Conservation (phyloP, 2,329 filamentous ascomycete genomes). For the Aspergillus ustus region DNA sequence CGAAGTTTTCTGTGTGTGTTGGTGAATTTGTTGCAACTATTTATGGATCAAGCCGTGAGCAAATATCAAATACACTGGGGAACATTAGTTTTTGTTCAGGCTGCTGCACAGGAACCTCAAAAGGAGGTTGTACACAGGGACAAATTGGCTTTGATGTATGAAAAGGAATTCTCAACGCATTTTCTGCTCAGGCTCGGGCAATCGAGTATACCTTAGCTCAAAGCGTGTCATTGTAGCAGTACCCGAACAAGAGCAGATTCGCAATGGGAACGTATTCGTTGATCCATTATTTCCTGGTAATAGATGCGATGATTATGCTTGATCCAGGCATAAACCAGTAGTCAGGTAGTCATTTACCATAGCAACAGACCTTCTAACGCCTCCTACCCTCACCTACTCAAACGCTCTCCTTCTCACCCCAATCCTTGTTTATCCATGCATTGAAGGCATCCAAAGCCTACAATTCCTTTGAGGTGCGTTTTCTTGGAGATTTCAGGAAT, state of each 20-base stretch:
- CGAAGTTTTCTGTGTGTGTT: neutral
- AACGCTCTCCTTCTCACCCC: neutral
- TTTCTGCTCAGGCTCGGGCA: neutral
- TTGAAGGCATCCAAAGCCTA: neutral
- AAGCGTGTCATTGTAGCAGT: neutral
- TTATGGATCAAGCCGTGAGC: neutral
- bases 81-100: neutral
- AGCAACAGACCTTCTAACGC: neutral
- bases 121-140: neutral
- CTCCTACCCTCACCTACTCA: neutral
- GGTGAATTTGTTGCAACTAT: conserved; percentile 1
- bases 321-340: neutral
- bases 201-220: neutral
- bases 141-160: neutral
- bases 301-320: too few species aligned
- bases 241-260: neutral
- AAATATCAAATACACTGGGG: neutral
- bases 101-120: neutral
- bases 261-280: too few species aligned
- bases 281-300: too few species aligned
- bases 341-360: neutral
- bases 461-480: neutral
- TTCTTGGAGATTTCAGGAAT: neutral
- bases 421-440: neutral
- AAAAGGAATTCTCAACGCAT: neutral